Base-by-base conservation (phyloP, 331 rosid species). In the Dryas integrifolia region DNA sequence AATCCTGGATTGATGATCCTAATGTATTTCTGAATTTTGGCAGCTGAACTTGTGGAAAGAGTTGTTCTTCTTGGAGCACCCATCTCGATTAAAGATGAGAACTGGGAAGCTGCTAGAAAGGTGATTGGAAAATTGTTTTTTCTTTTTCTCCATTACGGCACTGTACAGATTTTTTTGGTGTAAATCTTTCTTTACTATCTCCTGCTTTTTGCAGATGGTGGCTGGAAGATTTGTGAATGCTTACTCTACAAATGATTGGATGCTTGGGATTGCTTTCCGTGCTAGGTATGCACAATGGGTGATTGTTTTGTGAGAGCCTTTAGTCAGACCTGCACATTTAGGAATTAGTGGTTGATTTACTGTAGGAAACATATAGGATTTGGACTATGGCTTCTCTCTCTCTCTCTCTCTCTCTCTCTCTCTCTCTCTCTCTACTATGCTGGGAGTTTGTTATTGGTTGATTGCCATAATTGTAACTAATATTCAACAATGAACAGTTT, bases 31-130 rank as follows among this genome's bases (percentile, higher is more conserved):
- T 74, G 35, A 58, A 55, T 67, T 49, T 72, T 53, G 49, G 76
- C 78, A 84, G 85, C 83, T 61, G 88, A 74, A 51, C 66, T 84
- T 59, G 81, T 84, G 63, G 88, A 84, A 72, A 78, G 85, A 81
- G 88, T 84, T 45, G 83, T 84, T 56, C 81, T 81, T 56, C 88
- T 84, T 47, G 88, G 88, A 52, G 85, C 88, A 52, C 88, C 88
- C 43, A 75, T 84, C 74, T 72, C 88, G 12, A 84, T 84, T 57
- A 73, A 69, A 59, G 88, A 81, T 78, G 83, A 84, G 77, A 84
- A 69, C 43, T 84, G 88, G 88, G 83, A 73, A 69, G 83, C 79
- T 61, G 85, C 83, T 47, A 78, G 88, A 78, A 84, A 84, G 85
- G 88, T 84, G 59, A 52, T 52, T 39, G 49, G 26, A 65, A 56